Conservation (phyloP, 208 protist genomes). For the Leishmania aethiopica region DNA sequence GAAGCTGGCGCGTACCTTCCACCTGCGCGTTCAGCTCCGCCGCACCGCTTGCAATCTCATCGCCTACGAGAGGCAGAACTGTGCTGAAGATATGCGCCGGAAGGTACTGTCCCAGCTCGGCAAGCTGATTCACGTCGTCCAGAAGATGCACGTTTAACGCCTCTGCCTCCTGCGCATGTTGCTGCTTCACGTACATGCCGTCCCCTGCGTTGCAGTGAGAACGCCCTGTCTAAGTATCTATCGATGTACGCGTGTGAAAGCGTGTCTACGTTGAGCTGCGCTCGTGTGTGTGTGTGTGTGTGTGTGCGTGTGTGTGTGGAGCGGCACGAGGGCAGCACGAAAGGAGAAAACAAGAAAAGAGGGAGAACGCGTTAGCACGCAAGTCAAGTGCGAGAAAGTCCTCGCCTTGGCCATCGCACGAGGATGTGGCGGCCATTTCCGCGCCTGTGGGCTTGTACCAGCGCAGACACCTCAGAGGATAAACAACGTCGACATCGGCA, state of each 20-base stretch:
- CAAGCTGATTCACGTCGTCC: slow-evolving; percentile 19
- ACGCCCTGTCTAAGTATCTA: neutral
- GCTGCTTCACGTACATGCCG: neutral
- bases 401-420: neutral
- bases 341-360: neutral
- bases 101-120: slow-evolving; percentile 8
- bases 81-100: slow-evolving; percentile 10
- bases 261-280: neutral
- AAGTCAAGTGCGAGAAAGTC: neutral
- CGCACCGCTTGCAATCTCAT: slow-evolving; percentile 19
- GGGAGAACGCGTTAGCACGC: neutral
- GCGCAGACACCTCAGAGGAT: neutral
- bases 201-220: neutral
- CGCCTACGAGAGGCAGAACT: slow-evolving; percentile 20
- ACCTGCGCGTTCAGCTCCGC: slow-evolving; percentile 26
- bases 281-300: neutral
- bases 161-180: neutral
- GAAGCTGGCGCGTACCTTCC: slow-evolving; percentile 28
- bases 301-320: neutral
- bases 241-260: neutral
- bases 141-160: neutral
- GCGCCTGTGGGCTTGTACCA: neutral
- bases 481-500: neutral
- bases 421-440: neutral
- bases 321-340: neutral